Base-by-base conservation (phyloP, 495 filamentous ascomycete genomes). In the Lasiosphaeriaceae sp. region DNA sequence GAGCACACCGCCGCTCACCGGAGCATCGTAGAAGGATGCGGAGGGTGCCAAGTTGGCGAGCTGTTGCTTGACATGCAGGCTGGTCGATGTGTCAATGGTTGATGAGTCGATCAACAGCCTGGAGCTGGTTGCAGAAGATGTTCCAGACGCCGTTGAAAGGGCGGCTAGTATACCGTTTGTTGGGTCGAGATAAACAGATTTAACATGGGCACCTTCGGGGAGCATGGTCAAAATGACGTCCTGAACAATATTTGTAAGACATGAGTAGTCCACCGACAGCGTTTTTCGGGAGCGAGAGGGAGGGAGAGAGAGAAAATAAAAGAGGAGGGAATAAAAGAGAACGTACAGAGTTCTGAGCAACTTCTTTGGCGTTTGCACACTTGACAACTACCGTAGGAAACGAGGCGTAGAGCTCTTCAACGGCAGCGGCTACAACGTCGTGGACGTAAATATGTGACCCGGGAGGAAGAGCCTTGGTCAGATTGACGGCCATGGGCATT, bases 401-500 rank as follows among this genome's bases (percentile, higher is more conserved):
- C 2, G 59, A 45, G 39, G 71, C 61, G 50, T 55, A 54, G 50
- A 76, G 66, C 39, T 71, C 57, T 6, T 69, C 61, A 0, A 66
- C 61, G n/a, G 69, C 67, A 9, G 56, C 64, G 3, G 51, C 56
- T 47, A 72, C 71, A 45, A 80, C 61, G 57, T 80, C 77, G 55
- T 75, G 62, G 19, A 79, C 64, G 55, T 74, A 52, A 12, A 80
- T 64, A n/a, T 54, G 61, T 46, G 77, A 69, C 4, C 64, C 66
- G 1, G 59, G 43, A 11, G 71, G 60, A n/a, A 78, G 61, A 55
- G 74, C 75, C 16, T 61, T 56, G 47, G 72, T 73, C 0, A 80
- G 71, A 58, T 80, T 80, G 55, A 62, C 63, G 1, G 71, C 76
- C 77, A 80, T 80, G 4, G 74, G 74, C 58, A 68, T 77, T 23